phyloP scores from a whole-genome alignment of 345 rosid species.

The Salix udensis region DNA sequence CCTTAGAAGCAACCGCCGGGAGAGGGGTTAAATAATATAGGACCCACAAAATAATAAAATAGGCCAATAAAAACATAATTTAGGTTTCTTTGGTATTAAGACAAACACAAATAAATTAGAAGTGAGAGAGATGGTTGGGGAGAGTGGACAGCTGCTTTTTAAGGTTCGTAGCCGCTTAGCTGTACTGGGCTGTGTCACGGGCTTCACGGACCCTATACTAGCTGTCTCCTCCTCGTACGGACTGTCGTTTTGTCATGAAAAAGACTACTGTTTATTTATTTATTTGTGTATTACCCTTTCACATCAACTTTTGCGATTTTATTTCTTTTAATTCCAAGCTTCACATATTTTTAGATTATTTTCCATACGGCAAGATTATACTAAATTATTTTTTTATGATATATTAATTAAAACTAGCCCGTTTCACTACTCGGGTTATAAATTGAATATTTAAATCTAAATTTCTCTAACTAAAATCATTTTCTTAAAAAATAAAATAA shows the following conservation, averaged over 20 bases:
- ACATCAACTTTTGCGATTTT: background rate
- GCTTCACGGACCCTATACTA: constrained; percentile 28
- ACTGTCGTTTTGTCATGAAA: background rate
- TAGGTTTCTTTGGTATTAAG: background rate
- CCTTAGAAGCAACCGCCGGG: background rate
- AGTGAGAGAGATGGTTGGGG: background rate
- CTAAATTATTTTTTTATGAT: too few species aligned
- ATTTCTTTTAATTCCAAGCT: background rate
- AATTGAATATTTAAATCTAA: too few species aligned
- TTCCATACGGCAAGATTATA: too few species aligned
- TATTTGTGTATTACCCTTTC: background rate
- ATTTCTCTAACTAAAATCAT: too few species aligned
- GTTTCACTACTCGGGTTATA: too few species aligned
- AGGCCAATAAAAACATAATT: background rate
- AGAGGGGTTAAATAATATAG: background rate
- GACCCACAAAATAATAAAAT: background rate
- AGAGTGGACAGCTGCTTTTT: background rate
- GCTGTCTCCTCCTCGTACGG: constrained; percentile 23
- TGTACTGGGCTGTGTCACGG: constrained; percentile 34
- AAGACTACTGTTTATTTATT: too few species aligned
- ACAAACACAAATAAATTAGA: background rate
- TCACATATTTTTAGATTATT: too few species aligned
- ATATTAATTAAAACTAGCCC: too few species aligned
- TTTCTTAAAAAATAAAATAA: too few species aligned
- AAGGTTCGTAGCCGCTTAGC: constrained; percentile 33